Evolutionary conservation across 805 yeast species (phyloP).

Genomic region (Starmerella tilneyi): DNA sequence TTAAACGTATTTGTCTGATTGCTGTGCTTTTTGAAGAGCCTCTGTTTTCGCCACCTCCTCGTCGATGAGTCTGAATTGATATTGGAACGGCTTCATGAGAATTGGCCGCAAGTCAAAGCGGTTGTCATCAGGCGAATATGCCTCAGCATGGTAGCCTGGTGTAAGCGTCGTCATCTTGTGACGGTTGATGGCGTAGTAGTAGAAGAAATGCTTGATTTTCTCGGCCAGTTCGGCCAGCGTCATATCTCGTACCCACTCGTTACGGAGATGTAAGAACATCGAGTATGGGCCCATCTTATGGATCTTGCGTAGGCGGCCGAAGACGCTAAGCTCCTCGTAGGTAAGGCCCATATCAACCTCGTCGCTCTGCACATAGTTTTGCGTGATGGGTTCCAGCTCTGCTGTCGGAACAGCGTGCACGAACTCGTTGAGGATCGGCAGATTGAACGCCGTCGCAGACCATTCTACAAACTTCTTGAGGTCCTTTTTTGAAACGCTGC

Average conservation of each 20-base stretch:
- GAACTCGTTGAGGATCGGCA: slow-evolving; percentile 71
- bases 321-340: slow-evolving; percentile 80
- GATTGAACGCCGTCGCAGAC: slow-evolving; percentile 55
- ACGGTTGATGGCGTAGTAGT: slow-evolving; percentile 87
- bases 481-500: slow-evolving; percentile 95
- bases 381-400: slow-evolving; percentile 92
- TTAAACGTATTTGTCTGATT: not conserved
- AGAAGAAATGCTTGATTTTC: slow-evolving; percentile 86
- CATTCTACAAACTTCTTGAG: slow-evolving; percentile 74
- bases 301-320: slow-evolving; percentile 84
- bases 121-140: slow-evolving; percentile 95
- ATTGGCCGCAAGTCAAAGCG: slow-evolving; percentile 95
- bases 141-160: slow-evolving; percentile 96
- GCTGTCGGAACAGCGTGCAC: slow-evolving; percentile 94
- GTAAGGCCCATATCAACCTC: slow-evolving; percentile 98
- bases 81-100: slow-evolving; percentile 79
- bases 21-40: not conserved
- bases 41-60: slow-evolving; percentile 40
- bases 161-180: slow-evolving; percentile 97
- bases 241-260: slow-evolving; percentile 71
- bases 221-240: slow-evolving; percentile 79
- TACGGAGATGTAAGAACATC: slow-evolving; percentile 80
- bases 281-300: slow-evolving; percentile 94
- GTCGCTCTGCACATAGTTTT: slow-evolving; percentile 85
- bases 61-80: slow-evolving; percentile 86